phyloP scores from a whole-genome alignment of 192 early-diverging fungal genomes.

The Backusella parvicylindrica region DNA sequence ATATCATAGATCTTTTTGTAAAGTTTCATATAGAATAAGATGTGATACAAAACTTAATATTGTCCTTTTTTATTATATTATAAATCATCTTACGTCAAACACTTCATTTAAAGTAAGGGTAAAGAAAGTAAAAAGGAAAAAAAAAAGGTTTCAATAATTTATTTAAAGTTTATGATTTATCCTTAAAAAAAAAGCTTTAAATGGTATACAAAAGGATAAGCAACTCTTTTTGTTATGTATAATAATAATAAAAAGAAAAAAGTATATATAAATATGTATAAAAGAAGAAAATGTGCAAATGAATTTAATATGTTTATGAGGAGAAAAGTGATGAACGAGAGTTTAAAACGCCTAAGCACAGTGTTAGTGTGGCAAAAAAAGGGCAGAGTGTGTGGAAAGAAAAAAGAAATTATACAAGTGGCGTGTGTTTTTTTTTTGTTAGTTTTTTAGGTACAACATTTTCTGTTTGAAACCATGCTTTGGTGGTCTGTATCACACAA shows the following conservation, averaged over 20 bases:
- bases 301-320: not conserved
- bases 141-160: not conserved
- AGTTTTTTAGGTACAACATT: not conserved
- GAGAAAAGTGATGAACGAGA: not conserved
- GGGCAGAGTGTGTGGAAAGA: not conserved
- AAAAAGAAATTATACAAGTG: not conserved
- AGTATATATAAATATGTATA: not conserved
- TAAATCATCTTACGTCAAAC: not conserved
- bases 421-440: not conserved
- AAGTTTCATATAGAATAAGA: not conserved
- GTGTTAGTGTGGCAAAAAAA: too few species aligned
- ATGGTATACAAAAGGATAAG: not conserved
- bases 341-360: not conserved
- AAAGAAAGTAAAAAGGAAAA: not conserved
- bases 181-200: not conserved
- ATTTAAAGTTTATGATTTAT: slow-evolving; percentile 1
- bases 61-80: not conserved
- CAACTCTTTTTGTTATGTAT: not conserved
- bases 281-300: not conserved
- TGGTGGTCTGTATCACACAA: not conserved
- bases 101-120: not conserved
- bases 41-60: not conserved
- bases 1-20: not conserved
- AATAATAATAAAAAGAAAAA: not conserved
- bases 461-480: not conserved